Base-by-base conservation (phyloP, 495 filamentous ascomycete genomes). In the Hyaloscypha variabilis region DNA sequence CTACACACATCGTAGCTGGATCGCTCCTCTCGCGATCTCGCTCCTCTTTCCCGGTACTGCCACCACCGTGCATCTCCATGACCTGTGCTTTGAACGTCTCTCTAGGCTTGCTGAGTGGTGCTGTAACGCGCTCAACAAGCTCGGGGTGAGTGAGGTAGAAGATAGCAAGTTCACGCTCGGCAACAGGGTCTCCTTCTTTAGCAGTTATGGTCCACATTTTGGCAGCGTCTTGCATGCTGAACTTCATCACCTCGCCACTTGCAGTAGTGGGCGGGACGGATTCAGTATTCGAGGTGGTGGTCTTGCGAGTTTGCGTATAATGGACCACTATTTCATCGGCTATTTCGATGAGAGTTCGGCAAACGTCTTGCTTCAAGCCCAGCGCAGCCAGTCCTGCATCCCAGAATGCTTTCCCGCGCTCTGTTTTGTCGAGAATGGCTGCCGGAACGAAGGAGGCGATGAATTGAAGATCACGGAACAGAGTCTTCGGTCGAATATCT, bases 381-480 rank as follows among this genome's bases (percentile, higher is more conserved):
- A 97, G 78, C 6, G 93, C 93, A 14, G 95, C 95, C 19, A 97
- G 83, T 2, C 90, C 91, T 42, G 94, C 91, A 73, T 99, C 92
- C 87, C 96, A 93, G 76, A 98, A 99, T 0, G 95, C 93, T 67
- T 94, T 97, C 36, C 92, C 94, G 42, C 88, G 86, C 58, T 94
- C 90, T 0, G 90, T 94, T 67, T 91, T 90, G 78, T 95, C 93
- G 14, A 99, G 83, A 8, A 91, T 87, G 8, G 88, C 83, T 10
- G 88, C 79, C 8, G 95, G 91, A 26, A 97, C 90, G 72, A 99
- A 97, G 0, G 95, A 88, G 3, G 94, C 92, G 68, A 99, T 96
- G 73, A 91, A 97, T 72, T 99, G 95, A 10, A 99, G 78, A 73
- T 99, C 95, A 29, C 95, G 91, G 81, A 97, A 98, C 1, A 99